A percentile compares a stretch with the other conserved stretches of the same genome.
These are phyloP conservation scores for Neocucurbitaria cava DNA, from an alignment of 2,329 filamentous ascomycete genomes.

Conservation along the genomic window DNA sequence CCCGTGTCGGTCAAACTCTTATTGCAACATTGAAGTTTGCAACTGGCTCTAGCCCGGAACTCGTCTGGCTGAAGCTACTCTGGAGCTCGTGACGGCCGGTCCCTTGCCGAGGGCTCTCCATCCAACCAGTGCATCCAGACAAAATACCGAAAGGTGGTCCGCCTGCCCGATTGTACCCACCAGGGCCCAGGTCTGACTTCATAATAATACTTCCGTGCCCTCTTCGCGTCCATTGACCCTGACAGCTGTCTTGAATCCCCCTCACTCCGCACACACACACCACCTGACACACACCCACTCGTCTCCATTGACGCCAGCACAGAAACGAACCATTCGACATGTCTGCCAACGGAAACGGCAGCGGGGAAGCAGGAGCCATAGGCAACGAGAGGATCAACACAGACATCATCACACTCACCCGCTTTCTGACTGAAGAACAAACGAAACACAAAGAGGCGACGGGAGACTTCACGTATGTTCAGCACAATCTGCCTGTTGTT, in stretches of 20 bases:
- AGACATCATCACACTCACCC: slow-evolving; percentile 92
- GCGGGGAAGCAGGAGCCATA: slow-evolving; percentile 58
- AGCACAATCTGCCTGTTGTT: not conserved
- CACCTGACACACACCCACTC: not conserved
- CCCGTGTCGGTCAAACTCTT: slow-evolving; percentile 1
- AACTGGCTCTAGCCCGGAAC: slow-evolving; percentile 10
- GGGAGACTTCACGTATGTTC: slow-evolving; percentile 92
- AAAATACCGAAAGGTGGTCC: slow-evolving; percentile 43
- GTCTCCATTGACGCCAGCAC: slow-evolving; percentile 1
- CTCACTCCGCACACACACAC: slow-evolving; percentile 3
- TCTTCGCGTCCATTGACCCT: slow-evolving; percentile 22
- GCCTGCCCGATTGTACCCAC: slow-evolving; percentile 50
- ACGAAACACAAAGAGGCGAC: slow-evolving; percentile 91
- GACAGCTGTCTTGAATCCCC: slow-evolving; percentile 6
- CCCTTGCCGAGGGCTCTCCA: slow-evolving; percentile 41
- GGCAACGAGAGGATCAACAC: slow-evolving; percentile 86
- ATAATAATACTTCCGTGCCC: slow-evolving; percentile 28
- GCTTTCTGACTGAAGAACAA: slow-evolving; percentile 97
- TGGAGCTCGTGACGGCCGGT: slow-evolving; percentile 37
- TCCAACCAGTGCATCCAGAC: slow-evolving; percentile 38
- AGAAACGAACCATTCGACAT: slow-evolving; percentile 32
- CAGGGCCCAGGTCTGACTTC: slow-evolving; percentile 40
- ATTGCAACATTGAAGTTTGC: no score
- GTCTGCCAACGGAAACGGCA: slow-evolving; percentile 49
- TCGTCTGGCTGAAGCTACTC: slow-evolving; percentile 19